These are phyloP conservation scores for Lippia alba DNA, from an alignment of 305 asterid genomes.

Conservation along the genomic window DNA sequence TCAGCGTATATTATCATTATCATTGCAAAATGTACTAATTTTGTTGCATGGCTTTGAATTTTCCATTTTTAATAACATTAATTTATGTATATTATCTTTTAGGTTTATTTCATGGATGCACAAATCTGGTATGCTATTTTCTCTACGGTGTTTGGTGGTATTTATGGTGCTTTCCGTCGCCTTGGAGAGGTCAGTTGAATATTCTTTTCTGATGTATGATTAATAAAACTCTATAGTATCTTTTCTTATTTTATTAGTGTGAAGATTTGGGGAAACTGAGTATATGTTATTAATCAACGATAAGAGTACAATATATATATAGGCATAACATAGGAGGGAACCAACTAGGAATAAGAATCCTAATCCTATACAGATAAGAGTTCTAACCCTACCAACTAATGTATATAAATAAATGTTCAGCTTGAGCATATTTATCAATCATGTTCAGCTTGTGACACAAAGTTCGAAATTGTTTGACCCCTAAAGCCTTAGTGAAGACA, in stretches of 20 bases:
- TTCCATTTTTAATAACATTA: conserved; percentile 25
- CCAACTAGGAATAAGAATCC: no score
- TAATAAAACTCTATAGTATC: background rate
- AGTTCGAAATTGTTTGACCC: no score
- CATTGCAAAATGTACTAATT: background rate
- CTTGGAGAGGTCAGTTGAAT: conserved; percentile 90
- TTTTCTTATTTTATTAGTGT: conserved; percentile 4
- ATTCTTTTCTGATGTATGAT: conserved; percentile 27
- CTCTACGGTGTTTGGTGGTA: conserved; percentile 95
- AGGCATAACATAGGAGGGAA: no score
- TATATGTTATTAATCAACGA: no score
- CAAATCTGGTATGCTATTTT: conserved; percentile 99
- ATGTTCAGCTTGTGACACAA: no score
- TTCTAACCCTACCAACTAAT: no score
- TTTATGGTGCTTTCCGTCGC: conserved; percentile 98
- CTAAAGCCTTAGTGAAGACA: no score
- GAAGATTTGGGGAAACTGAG: no score
- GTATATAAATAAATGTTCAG: no score
- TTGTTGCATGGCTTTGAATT: background rate
- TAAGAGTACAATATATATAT: no score
- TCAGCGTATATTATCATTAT: conserved; percentile 17
- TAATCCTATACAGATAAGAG: no score
- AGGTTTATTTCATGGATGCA: conserved; percentile 99
- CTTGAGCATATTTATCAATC: no score
- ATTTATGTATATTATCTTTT: conserved; percentile 35